A percentile compares a stretch with the other conserved stretches of the same genome.
Evolutionary conservation across 129 eudicot species (phyloP).

Genomic region (Chrysanthemum lavandulifolium): DNA sequence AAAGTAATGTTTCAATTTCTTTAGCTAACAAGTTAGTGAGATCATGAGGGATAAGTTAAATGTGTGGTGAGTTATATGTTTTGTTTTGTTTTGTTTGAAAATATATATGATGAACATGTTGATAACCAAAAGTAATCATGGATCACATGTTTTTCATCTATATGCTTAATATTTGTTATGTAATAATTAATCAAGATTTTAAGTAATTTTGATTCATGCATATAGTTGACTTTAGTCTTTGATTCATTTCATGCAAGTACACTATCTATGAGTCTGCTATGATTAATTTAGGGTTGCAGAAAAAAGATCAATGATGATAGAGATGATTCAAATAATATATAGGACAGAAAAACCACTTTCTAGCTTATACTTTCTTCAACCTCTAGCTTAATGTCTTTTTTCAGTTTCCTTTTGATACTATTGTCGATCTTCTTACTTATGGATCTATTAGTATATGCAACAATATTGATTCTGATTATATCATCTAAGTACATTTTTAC

Average conservation of each 20-base stretch:
- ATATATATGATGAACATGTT: slow-evolving; percentile 29
- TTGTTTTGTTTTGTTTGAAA: slow-evolving; percentile 19
- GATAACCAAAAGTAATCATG: slow-evolving; percentile 19
- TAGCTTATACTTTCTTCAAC: slow-evolving; percentile 6
- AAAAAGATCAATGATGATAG: slow-evolving; percentile 18
- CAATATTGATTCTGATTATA: too few species aligned
- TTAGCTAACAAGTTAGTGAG: slow-evolving; percentile 21
- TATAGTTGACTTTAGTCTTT: background rate
- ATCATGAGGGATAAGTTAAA: slow-evolving; percentile 1
- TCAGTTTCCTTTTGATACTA: too few species aligned
- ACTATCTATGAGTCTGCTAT: background rate
- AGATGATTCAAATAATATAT: slow-evolving; percentile 29
- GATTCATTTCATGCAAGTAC: background rate
- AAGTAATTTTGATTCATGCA: background rate
- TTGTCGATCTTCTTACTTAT: too few species aligned
- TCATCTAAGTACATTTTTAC: too few species aligned
- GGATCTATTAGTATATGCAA: too few species aligned
- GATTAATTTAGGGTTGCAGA: slow-evolving; percentile 11
- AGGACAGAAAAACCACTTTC: slow-evolving; percentile 4
- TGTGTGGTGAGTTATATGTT: slow-evolving; percentile 27
- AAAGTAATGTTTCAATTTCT: slow-evolving; percentile 11
- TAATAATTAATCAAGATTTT: slow-evolving; percentile 9
- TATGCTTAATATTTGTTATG: slow-evolving; percentile 15
- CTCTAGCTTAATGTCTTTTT: slow-evolving; percentile 1
- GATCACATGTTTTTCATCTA: slow-evolving; percentile 26